A percentile compares a stretch with the other conserved stretches of the same genome.
Evolutionary conservation across 2,329 filamentous ascomycete species (phyloP).

Genomic region (Diaporthe capsici): DNA sequence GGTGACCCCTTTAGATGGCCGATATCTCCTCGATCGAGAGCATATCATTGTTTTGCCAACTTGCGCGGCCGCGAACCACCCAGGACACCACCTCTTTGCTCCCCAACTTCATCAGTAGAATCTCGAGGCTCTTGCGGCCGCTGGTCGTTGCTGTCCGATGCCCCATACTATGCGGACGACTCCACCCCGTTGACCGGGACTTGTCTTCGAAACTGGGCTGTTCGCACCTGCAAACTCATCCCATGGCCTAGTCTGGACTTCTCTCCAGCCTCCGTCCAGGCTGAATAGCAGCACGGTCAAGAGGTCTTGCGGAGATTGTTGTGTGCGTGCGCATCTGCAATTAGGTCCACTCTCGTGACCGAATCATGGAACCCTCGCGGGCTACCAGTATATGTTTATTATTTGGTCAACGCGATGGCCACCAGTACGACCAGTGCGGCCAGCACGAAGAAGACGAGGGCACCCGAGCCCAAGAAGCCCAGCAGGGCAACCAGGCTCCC

Average conservation of each 20-base stretch:
- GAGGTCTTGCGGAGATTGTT: no score
- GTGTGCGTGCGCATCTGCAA: not conserved
- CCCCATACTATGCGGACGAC: not conserved
- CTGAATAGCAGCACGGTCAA: not conserved
- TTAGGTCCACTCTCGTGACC: no score
- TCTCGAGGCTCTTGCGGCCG: not conserved
- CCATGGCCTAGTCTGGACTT: not conserved
- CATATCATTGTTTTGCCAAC: not conserved
- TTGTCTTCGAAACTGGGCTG: not conserved
- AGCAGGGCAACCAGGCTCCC: conserved; percentile 26
- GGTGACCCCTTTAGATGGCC: not conserved
- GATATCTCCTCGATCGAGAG: not conserved
- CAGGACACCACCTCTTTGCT: not conserved
- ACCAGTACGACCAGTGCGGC: conserved; percentile 22
- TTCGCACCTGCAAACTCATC: not conserved
- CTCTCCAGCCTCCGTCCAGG: not conserved
- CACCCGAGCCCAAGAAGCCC: conserved; percentile 22
- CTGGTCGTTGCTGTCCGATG: not conserved
- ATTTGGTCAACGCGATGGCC: not conserved
- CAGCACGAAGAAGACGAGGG: conserved; percentile 27
- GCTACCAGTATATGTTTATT: not conserved
- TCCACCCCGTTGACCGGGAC: not conserved
- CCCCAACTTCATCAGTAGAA: not conserved
- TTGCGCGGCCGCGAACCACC: not conserved
- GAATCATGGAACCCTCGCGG: not conserved